phyloP scores from a whole-genome alignment of 2,329 filamentous ascomycete species.

The Fusarium floridanum region DNA sequence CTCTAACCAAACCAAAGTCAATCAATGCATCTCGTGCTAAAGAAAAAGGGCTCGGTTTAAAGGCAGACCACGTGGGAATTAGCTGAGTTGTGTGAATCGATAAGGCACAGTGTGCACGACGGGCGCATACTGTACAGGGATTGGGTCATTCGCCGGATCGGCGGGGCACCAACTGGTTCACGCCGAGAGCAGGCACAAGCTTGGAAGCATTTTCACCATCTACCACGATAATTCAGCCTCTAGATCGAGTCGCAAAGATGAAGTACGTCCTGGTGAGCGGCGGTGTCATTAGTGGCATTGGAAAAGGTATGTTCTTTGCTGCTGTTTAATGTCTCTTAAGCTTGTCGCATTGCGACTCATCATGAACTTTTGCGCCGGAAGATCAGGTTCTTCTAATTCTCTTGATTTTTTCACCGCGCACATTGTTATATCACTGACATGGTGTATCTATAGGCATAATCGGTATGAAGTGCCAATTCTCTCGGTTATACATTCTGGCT shows the following conservation, averaged over 20 bases:
- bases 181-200: background rate
- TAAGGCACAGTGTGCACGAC: background rate
- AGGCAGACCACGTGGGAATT: background rate
- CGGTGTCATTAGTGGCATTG: constrained; percentile 21
- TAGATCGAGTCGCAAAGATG: constrained; percentile 11
- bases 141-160: background rate
- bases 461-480: background rate
- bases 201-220: background rate
- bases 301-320: constrained; percentile 13
- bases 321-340: background rate
- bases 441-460: constrained; percentile 5
- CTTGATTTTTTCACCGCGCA: background rate
- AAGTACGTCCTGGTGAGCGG: constrained; percentile 18
- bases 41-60: background rate
- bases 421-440: background rate
- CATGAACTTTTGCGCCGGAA: constrained; percentile 3
- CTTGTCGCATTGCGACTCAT: background rate
- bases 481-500: background rate
- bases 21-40: background rate
- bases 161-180: constrained; percentile 4
- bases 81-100: background rate
- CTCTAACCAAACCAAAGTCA: background rate
- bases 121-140: background rate
- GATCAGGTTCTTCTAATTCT: background rate
- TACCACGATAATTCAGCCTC: background rate